Evolutionary conservation across 805 yeast genomes (phyloP), one percentile per base, ranked within the genome.

Genomic region (Saccharomycopsis sp.): DNA sequence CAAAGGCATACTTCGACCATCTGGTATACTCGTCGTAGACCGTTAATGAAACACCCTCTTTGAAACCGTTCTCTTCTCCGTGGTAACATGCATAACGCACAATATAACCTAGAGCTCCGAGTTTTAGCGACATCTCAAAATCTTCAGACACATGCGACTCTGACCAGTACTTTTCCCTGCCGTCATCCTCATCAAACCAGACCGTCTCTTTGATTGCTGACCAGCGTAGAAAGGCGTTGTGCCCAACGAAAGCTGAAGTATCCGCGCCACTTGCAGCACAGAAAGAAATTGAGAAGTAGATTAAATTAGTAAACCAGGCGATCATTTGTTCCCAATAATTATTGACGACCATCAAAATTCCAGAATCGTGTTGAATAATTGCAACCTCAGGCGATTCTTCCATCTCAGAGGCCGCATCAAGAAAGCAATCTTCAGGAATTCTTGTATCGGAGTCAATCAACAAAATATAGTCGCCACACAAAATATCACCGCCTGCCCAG

Each of bases 391-490:
- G 48, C 7, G 48, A 44, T 44, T 44, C 48, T 5, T 18, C 21
- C 48, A 44, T 44, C 21, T 44, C 48, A 44, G 48, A 44, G 18
- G 48, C 48, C 8, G 48, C 48, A 44, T 44, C 48, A 44, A 44
- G 48, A 18, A 44, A 44, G 16, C 48, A 44, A 12, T 44, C 48
- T 16, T 16, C 48, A 7, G 48, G 48, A 12, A 44, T 44, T 44
- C 48, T 44, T 16, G 48, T 44, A 12, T 44, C 48, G 4, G 48
- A 44, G 21, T 44, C 48, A 44, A 44, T 44, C 21, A 44, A 44
- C 4, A 44, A 12, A 20, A 44, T 44, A 44, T 44, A 44, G 16
- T 44, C 48, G 16, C 48, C 48, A 44, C 48, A 44, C 21, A 44
- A 44, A 4, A 44, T 44, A 44, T 44, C 48, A 44, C 48, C 48